These are phyloP conservation scores for Scheffersomyces ergatensis DNA, from an alignment of 805 yeast genomes.

Conservation along the genomic window DNA sequence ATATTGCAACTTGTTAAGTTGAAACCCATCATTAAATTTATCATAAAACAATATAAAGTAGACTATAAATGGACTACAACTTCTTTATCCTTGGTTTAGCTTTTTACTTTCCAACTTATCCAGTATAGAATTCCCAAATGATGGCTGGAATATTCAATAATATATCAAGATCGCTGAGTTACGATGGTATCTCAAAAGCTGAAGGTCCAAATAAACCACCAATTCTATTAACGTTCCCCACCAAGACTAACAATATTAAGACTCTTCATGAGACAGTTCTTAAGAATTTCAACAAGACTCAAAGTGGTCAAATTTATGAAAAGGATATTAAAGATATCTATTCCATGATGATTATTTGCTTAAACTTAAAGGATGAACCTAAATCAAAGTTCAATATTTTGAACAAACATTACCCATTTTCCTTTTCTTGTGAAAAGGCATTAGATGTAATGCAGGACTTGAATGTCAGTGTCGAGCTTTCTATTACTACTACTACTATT, in stretches of 20 bases:
- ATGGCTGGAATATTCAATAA: too few species aligned
- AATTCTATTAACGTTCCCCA: background rate
- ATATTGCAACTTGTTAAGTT: background rate
- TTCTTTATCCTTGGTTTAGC: too few species aligned
- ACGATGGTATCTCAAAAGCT: too few species aligned
- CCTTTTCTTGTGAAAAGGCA: constrained; percentile 55
- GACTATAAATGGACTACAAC: too few species aligned
- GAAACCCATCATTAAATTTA: too few species aligned
- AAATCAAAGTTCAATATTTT: constrained; percentile 21
- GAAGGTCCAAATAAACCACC: background rate
- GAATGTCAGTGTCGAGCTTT: constrained; percentile 45
- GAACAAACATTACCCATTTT: constrained; percentile 42
- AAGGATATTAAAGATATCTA: constrained; percentile 62
- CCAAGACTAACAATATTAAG: background rate
- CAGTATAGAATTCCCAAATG: too few species aligned
- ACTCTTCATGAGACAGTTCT: constrained; percentile 32
- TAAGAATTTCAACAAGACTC: constrained; percentile 47
- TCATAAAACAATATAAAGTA: too few species aligned
- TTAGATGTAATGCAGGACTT: constrained; percentile 49
- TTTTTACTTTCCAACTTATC: too few species aligned
- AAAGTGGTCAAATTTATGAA: constrained; percentile 50
- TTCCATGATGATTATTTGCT: constrained; percentile 44
- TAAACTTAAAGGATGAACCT: constrained; percentile 24
- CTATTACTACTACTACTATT: constrained; percentile 51
- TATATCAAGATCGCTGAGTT: background rate